These are phyloP conservation scores for Lentinula sp. DNA, from an alignment of 768 basidiomycete species.

Conservation along the genomic window DNA sequence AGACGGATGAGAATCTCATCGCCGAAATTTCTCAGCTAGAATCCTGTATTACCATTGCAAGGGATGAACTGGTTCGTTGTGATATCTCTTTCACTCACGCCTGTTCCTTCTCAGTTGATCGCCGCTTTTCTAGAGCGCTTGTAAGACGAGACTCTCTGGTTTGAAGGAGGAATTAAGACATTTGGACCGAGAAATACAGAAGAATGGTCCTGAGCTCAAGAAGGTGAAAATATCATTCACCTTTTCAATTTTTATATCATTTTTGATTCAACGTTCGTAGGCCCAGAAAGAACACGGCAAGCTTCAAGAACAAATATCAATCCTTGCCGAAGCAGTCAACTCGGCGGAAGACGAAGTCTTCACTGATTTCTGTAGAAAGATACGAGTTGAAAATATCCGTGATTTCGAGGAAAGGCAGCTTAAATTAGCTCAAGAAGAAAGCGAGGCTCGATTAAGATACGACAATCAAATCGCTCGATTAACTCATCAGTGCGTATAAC, in stretches of 20 bases:
- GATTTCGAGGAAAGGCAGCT: slow-evolving; percentile 93
- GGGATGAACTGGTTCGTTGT: slow-evolving; percentile 74
- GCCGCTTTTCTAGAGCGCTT: slow-evolving; percentile 51
- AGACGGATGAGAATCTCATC: slow-evolving; percentile 75
- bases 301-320: slow-evolving; percentile 49
- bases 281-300: slow-evolving; percentile 44
- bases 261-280: slow-evolving; percentile 24
- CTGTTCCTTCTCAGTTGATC: not conserved
- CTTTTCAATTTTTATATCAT: not conserved
- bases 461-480: slow-evolving; percentile 84
- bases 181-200: slow-evolving; percentile 64
- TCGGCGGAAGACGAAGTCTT: slow-evolving; percentile 81
- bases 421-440: slow-evolving; percentile 83
- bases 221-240: slow-evolving; percentile 39
- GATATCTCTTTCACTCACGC: not conserved
- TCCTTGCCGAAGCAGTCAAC: slow-evolving; percentile 54
- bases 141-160: slow-evolving; percentile 69
- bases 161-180: slow-evolving; percentile 83
- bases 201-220: slow-evolving; percentile 60
- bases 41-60: slow-evolving; percentile 63
- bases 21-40: slow-evolving; percentile 77
- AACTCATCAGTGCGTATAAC: slow-evolving; percentile 65
- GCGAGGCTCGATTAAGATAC: slow-evolving; percentile 74
- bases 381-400: slow-evolving; percentile 76
- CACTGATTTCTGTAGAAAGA: slow-evolving; percentile 67